phyloP scores from a whole-genome alignment of 129 eudicot species.

The Escallonia herrerae region DNA sequence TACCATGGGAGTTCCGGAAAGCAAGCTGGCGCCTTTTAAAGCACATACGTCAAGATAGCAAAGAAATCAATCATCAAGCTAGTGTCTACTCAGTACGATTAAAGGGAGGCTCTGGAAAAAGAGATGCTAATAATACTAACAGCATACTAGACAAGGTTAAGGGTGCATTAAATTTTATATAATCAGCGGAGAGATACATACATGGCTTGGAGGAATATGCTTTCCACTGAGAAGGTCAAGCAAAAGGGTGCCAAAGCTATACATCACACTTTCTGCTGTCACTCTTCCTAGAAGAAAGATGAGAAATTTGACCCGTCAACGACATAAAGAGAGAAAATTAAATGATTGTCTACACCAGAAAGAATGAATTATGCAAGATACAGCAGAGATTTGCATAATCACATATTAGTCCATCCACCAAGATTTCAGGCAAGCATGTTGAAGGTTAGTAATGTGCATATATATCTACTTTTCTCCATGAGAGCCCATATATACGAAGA shows the following conservation, averaged over 20 bases:
- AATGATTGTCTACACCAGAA: neutral
- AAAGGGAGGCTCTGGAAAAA: no score
- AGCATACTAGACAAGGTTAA: neutral
- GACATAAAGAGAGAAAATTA: neutral
- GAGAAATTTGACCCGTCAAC: neutral
- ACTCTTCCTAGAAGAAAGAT: conserved; percentile 45
- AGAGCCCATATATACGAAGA: no score
- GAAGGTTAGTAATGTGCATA: no score
- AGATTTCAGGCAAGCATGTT: no score
- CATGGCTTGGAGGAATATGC: conserved; percentile 74
- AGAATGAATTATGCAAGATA: neutral
- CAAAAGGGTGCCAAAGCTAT: conserved; percentile 68
- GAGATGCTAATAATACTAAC: no score
- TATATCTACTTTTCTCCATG: no score
- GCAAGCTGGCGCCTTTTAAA: no score
- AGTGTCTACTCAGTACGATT: no score
- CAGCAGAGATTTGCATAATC: neutral
- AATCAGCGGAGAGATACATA: conserved; percentile 21
- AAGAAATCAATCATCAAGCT: no score
- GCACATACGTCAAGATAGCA: no score
- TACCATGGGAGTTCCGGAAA: no score
- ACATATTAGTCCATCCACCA: no score
- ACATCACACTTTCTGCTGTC: conserved; percentile 60
- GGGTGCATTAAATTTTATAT: neutral
- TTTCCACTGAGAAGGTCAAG: conserved; percentile 67